phyloP scores from a whole-genome alignment of 2,329 filamentous ascomycete species.

The Apiospora phragmitis region DNA sequence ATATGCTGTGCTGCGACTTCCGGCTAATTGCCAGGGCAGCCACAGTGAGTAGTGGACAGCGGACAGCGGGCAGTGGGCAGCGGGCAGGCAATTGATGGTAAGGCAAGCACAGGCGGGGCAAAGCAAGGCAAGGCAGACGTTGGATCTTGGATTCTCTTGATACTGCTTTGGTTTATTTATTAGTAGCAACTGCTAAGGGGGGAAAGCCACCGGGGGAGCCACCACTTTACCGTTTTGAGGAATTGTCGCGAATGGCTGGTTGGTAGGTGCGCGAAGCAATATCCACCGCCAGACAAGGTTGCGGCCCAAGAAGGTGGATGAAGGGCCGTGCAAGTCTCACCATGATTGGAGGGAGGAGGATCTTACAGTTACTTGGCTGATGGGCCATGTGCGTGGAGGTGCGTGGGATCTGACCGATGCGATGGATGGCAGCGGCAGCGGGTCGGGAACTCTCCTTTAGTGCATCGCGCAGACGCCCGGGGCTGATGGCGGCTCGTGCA shows the following conservation, averaged over 20 bases:
- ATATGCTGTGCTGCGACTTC: not conserved
- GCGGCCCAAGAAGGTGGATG: not conserved
- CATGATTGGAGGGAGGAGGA: not conserved
- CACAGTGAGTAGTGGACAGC: not conserved
- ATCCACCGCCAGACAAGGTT: not conserved
- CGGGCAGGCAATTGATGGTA: not conserved
- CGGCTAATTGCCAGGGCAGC: not conserved
- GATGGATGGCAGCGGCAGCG: conserved; percentile 4
- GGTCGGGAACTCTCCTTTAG: not conserved
- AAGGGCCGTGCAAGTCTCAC: not conserved
- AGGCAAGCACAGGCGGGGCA: not conserved
- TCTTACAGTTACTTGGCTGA: not conserved
- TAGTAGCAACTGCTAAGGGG: no score
- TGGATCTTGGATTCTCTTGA: conserved; percentile 3
- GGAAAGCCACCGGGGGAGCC: not conserved
- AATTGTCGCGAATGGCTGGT: conserved; percentile 30
- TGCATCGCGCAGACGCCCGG: not conserved
- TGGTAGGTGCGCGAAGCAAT: not conserved
- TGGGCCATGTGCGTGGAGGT: not conserved
- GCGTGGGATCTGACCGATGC: not conserved
- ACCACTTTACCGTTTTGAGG: conserved; percentile 27
- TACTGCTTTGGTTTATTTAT: no score
- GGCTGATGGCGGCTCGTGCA: not conserved
- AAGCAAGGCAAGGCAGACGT: not conserved
- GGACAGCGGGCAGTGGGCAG: not conserved